Evolutionary conservation across 2,329 filamentous ascomycete genomes (phyloP).

Genomic region (Verticillium longisporum): DNA sequence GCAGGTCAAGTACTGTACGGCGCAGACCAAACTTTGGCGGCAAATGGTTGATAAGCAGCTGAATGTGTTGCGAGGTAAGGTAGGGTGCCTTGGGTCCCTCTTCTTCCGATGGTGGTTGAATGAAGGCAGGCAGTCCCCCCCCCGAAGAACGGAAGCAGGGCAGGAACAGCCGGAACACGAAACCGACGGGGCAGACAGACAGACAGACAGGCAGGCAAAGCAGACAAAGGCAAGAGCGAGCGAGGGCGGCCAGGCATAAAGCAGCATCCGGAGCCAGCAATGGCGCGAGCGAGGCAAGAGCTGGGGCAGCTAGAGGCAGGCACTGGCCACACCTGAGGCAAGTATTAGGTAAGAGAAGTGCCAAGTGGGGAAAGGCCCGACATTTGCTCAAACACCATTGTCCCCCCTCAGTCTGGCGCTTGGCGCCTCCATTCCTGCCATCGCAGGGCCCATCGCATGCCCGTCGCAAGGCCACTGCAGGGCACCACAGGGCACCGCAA

Average conservation of each 20-base stretch:
- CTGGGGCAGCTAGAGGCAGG: background rate
- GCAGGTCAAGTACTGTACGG: too few relatives aligned
- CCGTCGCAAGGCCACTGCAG: too few relatives aligned
- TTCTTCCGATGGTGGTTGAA: too few relatives aligned
- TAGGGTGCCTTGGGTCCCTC: too few relatives aligned
- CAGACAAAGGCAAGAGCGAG: background rate
- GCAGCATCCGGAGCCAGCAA: background rate
- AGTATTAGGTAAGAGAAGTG: background rate
- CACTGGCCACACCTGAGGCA: background rate
- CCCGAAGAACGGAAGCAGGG: background rate
- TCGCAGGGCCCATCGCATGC: background rate
- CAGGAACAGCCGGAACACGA: background rate
- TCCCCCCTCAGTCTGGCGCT: too few relatives aligned
- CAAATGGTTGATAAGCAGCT: too few relatives aligned
- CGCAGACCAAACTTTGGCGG: too few relatives aligned
- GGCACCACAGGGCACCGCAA: too few relatives aligned
- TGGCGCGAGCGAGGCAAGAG: background rate
- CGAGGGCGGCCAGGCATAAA: too few relatives aligned
- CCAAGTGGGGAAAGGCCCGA: background rate
- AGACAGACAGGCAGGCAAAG: too few relatives aligned
- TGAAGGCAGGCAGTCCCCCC: too few relatives aligned
- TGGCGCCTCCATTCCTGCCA: background rate
- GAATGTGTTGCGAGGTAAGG: too few relatives aligned
- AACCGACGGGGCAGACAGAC: background rate
- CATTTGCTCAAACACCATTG: background rate